Evolutionary conservation across 2,329 filamentous ascomycete genomes (phyloP), one percentile per base, ranked within the genome.

Genomic region (Aureobasidium sp.): DNA sequence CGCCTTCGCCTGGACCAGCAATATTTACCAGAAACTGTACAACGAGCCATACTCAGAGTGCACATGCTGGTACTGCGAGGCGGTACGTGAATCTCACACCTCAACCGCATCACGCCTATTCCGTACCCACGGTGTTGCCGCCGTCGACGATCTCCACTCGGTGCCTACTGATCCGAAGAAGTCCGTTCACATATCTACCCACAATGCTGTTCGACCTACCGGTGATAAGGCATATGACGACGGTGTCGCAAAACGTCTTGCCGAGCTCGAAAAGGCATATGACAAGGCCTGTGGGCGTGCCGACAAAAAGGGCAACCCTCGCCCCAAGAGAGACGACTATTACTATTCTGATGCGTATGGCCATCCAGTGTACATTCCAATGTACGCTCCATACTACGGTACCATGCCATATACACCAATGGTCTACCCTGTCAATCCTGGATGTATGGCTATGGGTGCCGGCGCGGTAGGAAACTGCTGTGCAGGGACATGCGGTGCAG

Each of bases 11-110:
- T 93, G 88, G 87, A 97, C 93, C 0, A 88, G 85, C 72, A 90
- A 90, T 70, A 80, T 77, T 1, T 97, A 95, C 75, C 87, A 93
- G 70, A 87, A 88, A 33, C 77, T 80, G 18, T 94, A 87, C 70
- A 79, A 81, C 20, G 86, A 90, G 59, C 85, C 93, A 6, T 97
- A 95, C 75, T 90, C 87, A 1, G 90, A 92, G 76, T 95, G 93
- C 72, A 92, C 89, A 0, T 95, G 93, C 77, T 95, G 92, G 92
- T 94, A 95, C 76, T 97, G 93, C 78, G 93, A 96, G 77, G 85
- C 89, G 7, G 85, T 90, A 62, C 88, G 91, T 40, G 81, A 87
- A 50, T 79, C 85, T 2, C 83, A 89, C 71, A 81, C 87, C 2
- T 84, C 81, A 15, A 75, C 79, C 2, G 69, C 86, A 2, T 80